These are phyloP conservation scores for Echium plantagineum DNA, from an alignment of 257 asterid genomes.

Conservation along the genomic window DNA sequence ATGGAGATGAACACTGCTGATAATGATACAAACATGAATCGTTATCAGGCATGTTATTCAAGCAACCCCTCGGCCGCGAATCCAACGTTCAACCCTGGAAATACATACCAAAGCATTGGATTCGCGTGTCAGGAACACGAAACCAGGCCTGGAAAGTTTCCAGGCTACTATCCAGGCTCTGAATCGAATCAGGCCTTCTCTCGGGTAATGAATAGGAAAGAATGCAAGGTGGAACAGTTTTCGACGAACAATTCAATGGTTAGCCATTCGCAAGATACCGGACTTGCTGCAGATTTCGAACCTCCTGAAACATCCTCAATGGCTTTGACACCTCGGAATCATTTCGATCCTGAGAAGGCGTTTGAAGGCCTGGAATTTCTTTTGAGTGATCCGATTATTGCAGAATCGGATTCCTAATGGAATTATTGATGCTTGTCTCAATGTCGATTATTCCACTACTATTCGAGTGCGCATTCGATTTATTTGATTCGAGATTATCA, in stretches of 20 bases:
- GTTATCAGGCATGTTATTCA: slow-evolving; percentile 6
- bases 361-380: slow-evolving; percentile 17
- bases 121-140: slow-evolving; percentile 11
- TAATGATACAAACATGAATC: not conserved
- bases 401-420: slow-evolving; percentile 22
- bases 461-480: not conserved
- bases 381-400: slow-evolving; percentile 25
- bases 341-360: slow-evolving; percentile 16
- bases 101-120: slow-evolving; percentile 1
- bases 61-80: slow-evolving; percentile 7
- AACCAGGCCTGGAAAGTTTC: slow-evolving; percentile 1
- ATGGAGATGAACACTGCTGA: not conserved
- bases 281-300: slow-evolving; percentile 19
- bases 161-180: not conserved
- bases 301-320: slow-evolving; percentile 35
- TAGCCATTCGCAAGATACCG: slow-evolving; percentile 32
- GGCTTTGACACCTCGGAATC: slow-evolving; percentile 1
- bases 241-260: slow-evolving; percentile 40
- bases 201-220: not conserved
- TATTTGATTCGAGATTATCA: no score
- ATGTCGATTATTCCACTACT: not conserved
- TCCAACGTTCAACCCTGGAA: slow-evolving; percentile 8
- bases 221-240: slow-evolving; percentile 31
- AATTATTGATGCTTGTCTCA: not conserved
- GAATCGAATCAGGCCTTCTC: no score